Percentiles rank a stretch among this genome's conserved stretches.
phyloP scores from a whole-genome alignment of 1,284 basidiomycete species.

The Ustilago shanxiensis region DNA sequence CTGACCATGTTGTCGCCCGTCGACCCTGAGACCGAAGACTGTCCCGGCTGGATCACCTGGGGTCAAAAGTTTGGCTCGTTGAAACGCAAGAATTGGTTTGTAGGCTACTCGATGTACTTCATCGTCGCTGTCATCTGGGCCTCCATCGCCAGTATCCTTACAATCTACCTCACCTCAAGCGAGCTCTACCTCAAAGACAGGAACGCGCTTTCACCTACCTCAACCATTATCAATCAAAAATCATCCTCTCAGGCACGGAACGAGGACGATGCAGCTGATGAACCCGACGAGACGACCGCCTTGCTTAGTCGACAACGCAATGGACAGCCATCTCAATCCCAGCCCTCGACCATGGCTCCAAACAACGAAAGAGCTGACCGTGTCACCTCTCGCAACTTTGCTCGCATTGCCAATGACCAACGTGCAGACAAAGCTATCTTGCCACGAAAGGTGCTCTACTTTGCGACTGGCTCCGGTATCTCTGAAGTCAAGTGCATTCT shows the following conservation, averaged over 20 bases:
- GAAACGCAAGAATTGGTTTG: slow-evolving; percentile 69
- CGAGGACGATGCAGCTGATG: neutral
- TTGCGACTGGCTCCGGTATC: slow-evolving; percentile 95
- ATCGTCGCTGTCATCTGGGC: slow-evolving; percentile 66
- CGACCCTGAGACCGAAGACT: slow-evolving; percentile 71
- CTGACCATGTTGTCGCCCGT: slow-evolving; percentile 18
- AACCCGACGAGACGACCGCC: slow-evolving; percentile 38
- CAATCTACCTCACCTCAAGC: slow-evolving; percentile 83
- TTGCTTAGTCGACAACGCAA: slow-evolving; percentile 25
- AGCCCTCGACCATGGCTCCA: neutral
- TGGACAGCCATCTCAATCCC: slow-evolving; percentile 13
- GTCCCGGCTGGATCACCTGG: slow-evolving; percentile 83
- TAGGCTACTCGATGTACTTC: slow-evolving; percentile 82
- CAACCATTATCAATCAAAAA: slow-evolving; percentile 22
- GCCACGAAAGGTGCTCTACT: slow-evolving; percentile 72
- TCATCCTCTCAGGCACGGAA: neutral
- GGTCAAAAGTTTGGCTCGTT: slow-evolving; percentile 39
- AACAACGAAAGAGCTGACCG: slow-evolving; percentile 12
- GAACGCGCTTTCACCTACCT: slow-evolving; percentile 12
- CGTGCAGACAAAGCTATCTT: slow-evolving; percentile 50
- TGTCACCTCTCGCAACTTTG: slow-evolving; percentile 13
- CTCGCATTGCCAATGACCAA: slow-evolving; percentile 44
- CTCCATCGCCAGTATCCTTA: slow-evolving; percentile 76
- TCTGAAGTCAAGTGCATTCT: slow-evolving; percentile 97
- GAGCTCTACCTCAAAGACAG: slow-evolving; percentile 54